Evolutionary conservation across 768 basidiomycete genomes (phyloP).

Genomic region (Suillus placidus): DNA sequence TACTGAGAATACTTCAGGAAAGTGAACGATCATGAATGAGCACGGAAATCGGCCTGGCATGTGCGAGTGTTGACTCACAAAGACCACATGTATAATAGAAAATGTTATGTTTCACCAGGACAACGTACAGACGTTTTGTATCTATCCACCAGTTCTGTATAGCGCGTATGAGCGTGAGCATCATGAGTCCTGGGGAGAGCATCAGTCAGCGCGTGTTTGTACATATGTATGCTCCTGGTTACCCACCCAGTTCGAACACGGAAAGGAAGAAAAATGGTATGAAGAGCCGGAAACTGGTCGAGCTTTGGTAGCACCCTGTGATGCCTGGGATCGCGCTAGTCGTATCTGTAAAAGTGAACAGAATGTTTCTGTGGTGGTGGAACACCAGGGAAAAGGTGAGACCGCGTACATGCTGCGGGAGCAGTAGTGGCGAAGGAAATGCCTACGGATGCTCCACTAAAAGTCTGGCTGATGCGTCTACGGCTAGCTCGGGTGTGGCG

Average conservation of each 20-base stretch:
- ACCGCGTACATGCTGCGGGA: neutral
- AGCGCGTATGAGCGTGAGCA: neutral
- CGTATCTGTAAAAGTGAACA: neutral
- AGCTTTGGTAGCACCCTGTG: constrained; percentile 1
- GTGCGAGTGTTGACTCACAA: neutral
- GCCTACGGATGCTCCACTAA: neutral
- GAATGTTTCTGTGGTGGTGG: neutral
- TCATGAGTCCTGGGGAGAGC: neutral
- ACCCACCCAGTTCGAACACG: neutral
- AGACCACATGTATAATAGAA: neutral
- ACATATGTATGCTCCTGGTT: neutral
- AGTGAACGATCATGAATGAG: neutral
- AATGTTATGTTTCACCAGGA: neutral
- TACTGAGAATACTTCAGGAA: neutral
- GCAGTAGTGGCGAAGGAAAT: neutral
- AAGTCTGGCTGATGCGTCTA: neutral
- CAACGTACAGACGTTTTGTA: neutral
- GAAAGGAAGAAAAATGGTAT: neutral
- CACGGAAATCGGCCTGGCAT: too few species aligned
- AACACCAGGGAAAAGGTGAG: neutral
- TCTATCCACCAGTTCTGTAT: neutral
- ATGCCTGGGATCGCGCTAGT: neutral
- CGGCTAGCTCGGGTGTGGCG: too few species aligned
- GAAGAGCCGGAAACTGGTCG: neutral
- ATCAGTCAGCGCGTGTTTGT: neutral